Base-by-base conservation (phyloP, 179 eudicot species). In the Sideroxylon spinosum region DNA sequence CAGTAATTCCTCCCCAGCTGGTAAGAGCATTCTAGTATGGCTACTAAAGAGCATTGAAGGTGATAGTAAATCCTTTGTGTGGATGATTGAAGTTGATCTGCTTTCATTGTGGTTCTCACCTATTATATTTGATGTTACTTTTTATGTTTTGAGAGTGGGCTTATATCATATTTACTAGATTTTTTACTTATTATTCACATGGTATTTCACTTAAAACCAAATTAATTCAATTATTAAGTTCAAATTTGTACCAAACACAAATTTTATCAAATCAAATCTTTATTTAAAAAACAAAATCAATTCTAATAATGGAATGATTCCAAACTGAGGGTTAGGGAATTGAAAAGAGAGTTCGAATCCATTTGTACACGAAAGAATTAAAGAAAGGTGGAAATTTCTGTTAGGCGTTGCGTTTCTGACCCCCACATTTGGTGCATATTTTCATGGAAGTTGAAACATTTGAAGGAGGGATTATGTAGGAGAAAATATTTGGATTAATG, bases 1-100 rank as follows among this genome's bases (percentile, higher is more conserved):
- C 83, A 12, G 66, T 65, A 10, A 77, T 81, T 16, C 71, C 83
- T 29, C 80, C 80, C 23, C 80, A 81, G 59, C 77, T 81, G 77
- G 83, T 81, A 76, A 67, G 14, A 3, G 32, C 67, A 48, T 44
- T 23, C 9, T 46, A 50, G 12, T 55, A 23, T 59, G 9, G 25
- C 72, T 19, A 16, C 53, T 48, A 37, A 37, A 20, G 29, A 8
- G 26, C 48, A 5, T 11, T 7, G 7, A 13, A 28, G 0, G 17
- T 17, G 32, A 28, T 22, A 8, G 12, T 37, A 37, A 2, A 13
- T 57, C n/a, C 0, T n/a, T 57, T 1, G 10, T 29, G 26, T 28
- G 23, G 78, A 14, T 37, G 7, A 13, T 16, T 32, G 13, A 6
- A 17, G 22, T 22, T 60, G 52, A 13, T 56, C 44, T 37, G 44